Base-by-base conservation (phyloP, 768 basidiomycete species). In the Coprinellus micaceus region DNA sequence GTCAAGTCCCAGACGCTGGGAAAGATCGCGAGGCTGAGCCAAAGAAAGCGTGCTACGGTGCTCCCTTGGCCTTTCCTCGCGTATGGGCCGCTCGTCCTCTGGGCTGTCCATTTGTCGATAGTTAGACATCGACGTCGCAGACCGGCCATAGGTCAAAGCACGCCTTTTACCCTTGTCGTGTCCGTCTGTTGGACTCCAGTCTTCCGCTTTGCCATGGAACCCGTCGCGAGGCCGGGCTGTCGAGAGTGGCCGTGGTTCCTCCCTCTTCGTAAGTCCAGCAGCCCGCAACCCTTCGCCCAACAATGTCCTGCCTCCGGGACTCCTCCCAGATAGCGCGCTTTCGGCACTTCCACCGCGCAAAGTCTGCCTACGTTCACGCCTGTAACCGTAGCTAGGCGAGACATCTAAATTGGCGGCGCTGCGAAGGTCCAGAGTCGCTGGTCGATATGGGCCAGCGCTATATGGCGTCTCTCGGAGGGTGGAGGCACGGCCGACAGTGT, bases 291-390 rank as follows among this genome's bases (percentile, higher is more conserved):
- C 83, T 67, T 90, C 87, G 3, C 86, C 82, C 9, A 88, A 67
- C 13, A 91, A 67, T 61, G 79, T 84, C 56, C 87, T 70, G 11
- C 82, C 67, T 13, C 70, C 73, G 36, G 66, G 67, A 58, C 69
- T 77, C 25, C 71, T 9, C 33, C 12, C 9, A n/a, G 17, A 69
- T 25, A 87, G 66, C 7, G 83, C 75, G 64, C 81, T 88, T 70
- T 91, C 90, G 2, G 83, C 85, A 65, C 86, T 89, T 4, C 89
- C 89, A 0, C 79, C 80, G 33, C 89, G 74, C 15, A 79, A 66
- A 28, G 76, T 76, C 64, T 88, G 88, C 41, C 79, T 71, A 25
- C 81, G 71, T 26, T 84, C 86, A 33, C 48, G 60, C 41, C 57
- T 55, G 13, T 39, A 39, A 33, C 39, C 48, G 50, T 21, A 24